Evolutionary conservation across 345 rosid genomes (phyloP).

Genomic region (Populus ilicifolia): DNA sequence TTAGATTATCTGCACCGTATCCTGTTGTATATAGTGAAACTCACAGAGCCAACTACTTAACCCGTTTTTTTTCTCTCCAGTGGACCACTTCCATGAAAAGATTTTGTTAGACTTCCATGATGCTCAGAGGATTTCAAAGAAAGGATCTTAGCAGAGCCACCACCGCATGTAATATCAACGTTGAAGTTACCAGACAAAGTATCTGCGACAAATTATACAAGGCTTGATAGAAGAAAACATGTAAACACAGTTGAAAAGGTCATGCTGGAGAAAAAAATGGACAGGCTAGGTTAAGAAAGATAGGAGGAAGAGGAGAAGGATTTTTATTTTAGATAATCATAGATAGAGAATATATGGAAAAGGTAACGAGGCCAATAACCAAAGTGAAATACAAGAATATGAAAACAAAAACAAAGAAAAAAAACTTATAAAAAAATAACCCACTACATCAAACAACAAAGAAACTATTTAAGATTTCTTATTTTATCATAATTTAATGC

Average conservation of each 20-base stretch:
- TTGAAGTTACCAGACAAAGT: background rate
- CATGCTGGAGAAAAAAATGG: background rate
- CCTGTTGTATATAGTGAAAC: background rate
- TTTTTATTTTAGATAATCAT: no score
- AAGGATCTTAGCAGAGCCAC: background rate
- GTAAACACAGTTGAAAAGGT: background rate
- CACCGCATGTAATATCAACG: background rate
- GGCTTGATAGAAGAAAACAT: background rate
- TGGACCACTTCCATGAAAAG: no score
- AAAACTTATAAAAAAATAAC: no score
- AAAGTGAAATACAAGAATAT: no score
- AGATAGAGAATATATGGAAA: no score
- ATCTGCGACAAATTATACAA: background rate
- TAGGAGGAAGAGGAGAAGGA: background rate
- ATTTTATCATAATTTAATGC: no score
- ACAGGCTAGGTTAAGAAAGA: background rate
- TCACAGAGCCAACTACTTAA: background rate
- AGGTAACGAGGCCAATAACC: no score
- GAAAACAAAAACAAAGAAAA: no score
- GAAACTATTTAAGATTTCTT: no score
- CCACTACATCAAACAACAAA: no score
- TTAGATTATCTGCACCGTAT: no score
- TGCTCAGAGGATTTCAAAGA: background rate
- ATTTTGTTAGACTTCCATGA: background rate
- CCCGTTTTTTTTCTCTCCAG: no score